phyloP scores from a whole-genome alignment of 805 yeast species.

The Sungouiozyma intestinalis region DNA sequence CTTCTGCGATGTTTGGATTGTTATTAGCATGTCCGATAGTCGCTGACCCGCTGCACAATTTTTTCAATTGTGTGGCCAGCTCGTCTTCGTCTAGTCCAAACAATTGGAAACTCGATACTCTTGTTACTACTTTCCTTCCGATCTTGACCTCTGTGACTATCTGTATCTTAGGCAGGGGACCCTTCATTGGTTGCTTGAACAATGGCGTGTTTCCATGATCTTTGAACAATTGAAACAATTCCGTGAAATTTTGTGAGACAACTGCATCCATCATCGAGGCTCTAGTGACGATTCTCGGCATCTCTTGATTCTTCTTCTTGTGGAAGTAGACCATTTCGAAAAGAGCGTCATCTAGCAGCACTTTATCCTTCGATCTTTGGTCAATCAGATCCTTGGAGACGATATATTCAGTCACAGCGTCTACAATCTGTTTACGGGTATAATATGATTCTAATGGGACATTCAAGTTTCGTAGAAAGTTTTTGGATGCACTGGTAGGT shows the following conservation, averaged over 20 bases:
- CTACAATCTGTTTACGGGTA: conserved; percentile 44
- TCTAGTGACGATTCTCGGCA: conserved; percentile 30
- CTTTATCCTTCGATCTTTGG: conserved; percentile 39
- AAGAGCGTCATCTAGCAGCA: conserved; percentile 47
- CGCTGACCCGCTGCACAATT: conserved; percentile 82
- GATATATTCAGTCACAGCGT: conserved; percentile 47
- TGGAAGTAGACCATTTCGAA: conserved; percentile 26
- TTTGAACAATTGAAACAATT: conserved; percentile 38
- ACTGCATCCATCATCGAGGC: conserved; percentile 37
- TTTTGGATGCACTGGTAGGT: conserved; percentile 41
- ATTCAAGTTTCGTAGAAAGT: conserved; percentile 36
- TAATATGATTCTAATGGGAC: conserved; percentile 34
- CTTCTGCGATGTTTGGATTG: conserved; percentile 49
- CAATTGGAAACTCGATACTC: conserved; percentile 56
- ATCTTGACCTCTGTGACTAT: conserved; percentile 65
- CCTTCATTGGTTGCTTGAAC: conserved; percentile 42
- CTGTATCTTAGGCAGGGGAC: conserved; percentile 55
- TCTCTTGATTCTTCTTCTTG: conserved; percentile 14
- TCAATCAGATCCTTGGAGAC: conserved; percentile 40
- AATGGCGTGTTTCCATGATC: conserved; percentile 30
- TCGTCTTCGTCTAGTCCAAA: conserved; percentile 55
- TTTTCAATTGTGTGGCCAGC: conserved; percentile 58
- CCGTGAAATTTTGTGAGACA: conserved; percentile 36
- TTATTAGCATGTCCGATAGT: conserved; percentile 43
- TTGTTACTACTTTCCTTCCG: conserved; percentile 74